A percentile compares a stretch with the other conserved stretches of the same genome.
Conservation (phyloP, 306 rosid genomes). For the Canavalia ensiformis region DNA sequence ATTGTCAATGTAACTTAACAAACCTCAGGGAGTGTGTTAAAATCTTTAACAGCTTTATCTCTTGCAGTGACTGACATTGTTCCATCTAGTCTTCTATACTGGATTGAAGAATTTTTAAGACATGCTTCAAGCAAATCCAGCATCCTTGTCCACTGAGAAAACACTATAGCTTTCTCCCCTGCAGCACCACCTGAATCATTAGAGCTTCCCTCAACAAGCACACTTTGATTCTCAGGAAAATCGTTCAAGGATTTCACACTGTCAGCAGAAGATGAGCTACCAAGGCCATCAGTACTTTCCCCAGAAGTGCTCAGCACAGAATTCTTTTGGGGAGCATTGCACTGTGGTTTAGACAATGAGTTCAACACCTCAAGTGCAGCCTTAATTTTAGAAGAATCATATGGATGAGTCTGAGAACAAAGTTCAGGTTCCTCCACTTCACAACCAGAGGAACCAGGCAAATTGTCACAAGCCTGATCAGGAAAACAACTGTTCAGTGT, state of each 20-base stretch:
- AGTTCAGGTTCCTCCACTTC: slow-evolving; percentile 59
- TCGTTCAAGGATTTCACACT: slow-evolving; percentile 51
- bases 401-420: slow-evolving; percentile 56
- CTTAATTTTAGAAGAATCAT: slow-evolving; percentile 80
- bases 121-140: slow-evolving; percentile 87
- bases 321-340: slow-evolving; percentile 42
- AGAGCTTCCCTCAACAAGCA: slow-evolving; percentile 51
- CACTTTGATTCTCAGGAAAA: slow-evolving; percentile 51
- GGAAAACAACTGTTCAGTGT: slow-evolving; percentile 62
- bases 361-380: slow-evolving; percentile 83
- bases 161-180: slow-evolving; percentile 94
- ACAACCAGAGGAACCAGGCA: slow-evolving; percentile 54
- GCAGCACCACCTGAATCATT: slow-evolving; percentile 50
- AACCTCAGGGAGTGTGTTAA: slow-evolving; percentile 96
- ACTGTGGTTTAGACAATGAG: slow-evolving; percentile 64
- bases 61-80: slow-evolving; percentile 95
- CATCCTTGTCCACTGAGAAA: slow-evolving; percentile 99
- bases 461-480: slow-evolving; percentile 58
- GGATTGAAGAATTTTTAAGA: slow-evolving; percentile 84
- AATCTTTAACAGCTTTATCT: slow-evolving; percentile 98
- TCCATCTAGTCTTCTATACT: slow-evolving; percentile 98
- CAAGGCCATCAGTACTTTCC: slow-evolving; percentile 54
- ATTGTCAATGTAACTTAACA: slow-evolving; percentile 52
- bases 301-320: slow-evolving; percentile 45
- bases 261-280: slow-evolving; percentile 51